Evolutionary conservation across 139 green algal species (phyloP).

Genomic region (Micromonas pusilla): DNA sequence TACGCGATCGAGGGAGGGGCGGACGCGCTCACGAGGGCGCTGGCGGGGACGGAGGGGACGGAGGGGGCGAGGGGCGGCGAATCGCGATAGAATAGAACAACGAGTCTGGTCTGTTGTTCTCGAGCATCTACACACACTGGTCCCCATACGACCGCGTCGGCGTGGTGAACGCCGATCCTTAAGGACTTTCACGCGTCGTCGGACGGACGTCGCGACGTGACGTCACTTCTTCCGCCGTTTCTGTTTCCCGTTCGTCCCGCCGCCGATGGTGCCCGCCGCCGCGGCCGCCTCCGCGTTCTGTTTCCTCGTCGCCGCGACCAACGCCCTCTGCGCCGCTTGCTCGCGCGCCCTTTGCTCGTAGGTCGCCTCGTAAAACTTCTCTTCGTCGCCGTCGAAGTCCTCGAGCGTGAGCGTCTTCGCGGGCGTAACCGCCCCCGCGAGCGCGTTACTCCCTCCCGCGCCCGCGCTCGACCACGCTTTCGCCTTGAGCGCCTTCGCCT

Average conservation of each 20-base stretch:
- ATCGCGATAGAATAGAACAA: too few species aligned
- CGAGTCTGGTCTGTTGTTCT: too few species aligned
- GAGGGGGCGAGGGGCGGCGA: background rate
- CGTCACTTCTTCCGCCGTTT: background rate
- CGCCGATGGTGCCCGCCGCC: background rate
- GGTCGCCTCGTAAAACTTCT: background rate
- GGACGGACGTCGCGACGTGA: background rate
- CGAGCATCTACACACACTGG: too few species aligned
- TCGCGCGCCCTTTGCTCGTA: background rate
- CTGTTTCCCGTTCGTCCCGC: background rate
- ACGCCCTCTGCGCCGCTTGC: background rate
- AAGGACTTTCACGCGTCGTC: too few species aligned
- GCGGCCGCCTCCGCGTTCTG: background rate
- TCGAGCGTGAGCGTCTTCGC: background rate
- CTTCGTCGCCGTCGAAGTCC: background rate
- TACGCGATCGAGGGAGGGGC: conserved; percentile 1
- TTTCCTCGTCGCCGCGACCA: background rate
- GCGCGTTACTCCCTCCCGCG: too few species aligned
- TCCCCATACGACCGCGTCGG: too few species aligned
- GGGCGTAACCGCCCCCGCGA: background rate
- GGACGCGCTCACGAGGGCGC: background rate
- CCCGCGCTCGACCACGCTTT: background rate
- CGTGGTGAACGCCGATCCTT: too few species aligned
- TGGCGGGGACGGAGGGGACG: background rate
- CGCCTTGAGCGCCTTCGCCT: background rate